phyloP scores from a whole-genome alignment of 192 early-diverging fungal species.

The Podila epicladia region DNA sequence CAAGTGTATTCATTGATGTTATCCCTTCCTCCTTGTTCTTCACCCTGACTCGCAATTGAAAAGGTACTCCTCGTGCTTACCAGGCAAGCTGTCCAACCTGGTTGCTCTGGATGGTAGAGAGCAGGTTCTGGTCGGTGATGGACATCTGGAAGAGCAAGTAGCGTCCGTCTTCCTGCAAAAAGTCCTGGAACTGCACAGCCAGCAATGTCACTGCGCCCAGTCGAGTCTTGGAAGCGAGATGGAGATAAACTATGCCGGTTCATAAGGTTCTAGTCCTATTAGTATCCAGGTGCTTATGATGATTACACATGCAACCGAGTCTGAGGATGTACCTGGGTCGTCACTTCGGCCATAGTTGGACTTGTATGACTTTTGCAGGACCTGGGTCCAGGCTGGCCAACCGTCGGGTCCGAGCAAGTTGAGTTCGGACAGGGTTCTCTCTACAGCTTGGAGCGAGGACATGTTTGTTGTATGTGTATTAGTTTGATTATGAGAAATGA shows the following conservation, averaged over 20 bases:
- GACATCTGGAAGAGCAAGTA: slow-evolving; percentile 72
- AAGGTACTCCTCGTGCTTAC: slow-evolving; percentile 46
- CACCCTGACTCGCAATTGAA: not conserved
- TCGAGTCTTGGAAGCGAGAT: slow-evolving; percentile 50
- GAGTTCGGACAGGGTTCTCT: slow-evolving; percentile 35
- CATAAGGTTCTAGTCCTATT: too few species aligned
- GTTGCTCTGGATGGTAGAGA: slow-evolving; percentile 73
- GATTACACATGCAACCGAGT: not conserved
- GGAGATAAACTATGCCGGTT: slow-evolving; percentile 28
- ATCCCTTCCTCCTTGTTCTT: not conserved
- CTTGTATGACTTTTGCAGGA: slow-evolving; percentile 35
- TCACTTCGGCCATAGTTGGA: slow-evolving; percentile 48
- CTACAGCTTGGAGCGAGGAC: slow-evolving; percentile 36
- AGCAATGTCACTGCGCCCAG: slow-evolving; percentile 63
- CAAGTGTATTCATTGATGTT: not conserved
- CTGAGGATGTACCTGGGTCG: slow-evolving; percentile 27
- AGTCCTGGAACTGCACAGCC: slow-evolving; percentile 72
- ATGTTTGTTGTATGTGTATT: slow-evolving; percentile 4
- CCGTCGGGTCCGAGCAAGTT: slow-evolving; percentile 48
- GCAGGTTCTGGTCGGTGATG: slow-evolving; percentile 74
- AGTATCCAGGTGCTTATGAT: too few species aligned
- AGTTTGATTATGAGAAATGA: not conserved
- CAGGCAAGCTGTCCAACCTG: slow-evolving; percentile 73
- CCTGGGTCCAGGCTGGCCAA: slow-evolving; percentile 48
- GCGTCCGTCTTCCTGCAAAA: slow-evolving; percentile 68